Evolutionary conservation across 129 eudicot genomes (phyloP).

Genomic region (Daucus carota): DH1_v3.0 NC_030381.2:47381501-47382000

Average conservation of each 20-base stretch:
- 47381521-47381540: too few relatives aligned
- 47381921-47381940: not conserved
- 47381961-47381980: slow-evolving; percentile 44
- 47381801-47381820: not conserved
- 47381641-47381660: not conserved
- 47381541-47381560: not conserved
- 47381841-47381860: slow-evolving; percentile 26
- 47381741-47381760: slow-evolving; percentile 4
- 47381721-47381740: slow-evolving; percentile 10
- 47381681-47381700: not conserved
- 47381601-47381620: too few relatives aligned
- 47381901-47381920: not conserved
- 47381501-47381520: too few relatives aligned
- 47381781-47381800: not conserved
- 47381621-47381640: not conserved
- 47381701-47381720: slow-evolving; percentile 9
- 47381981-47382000: slow-evolving; percentile 64
- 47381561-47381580: too few relatives aligned
- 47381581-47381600: too few relatives aligned
- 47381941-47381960: not conserved
- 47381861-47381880: slow-evolving; percentile 72
- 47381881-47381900: slow-evolving; percentile 50
- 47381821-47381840: not conserved
- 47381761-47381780: not conserved
- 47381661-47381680: slow-evolving; percentile 3